Evolutionary conservation across 1,139 yeast species (phyloP).

Genomic region (Spencermartinsiella ligniputridi): DNA sequence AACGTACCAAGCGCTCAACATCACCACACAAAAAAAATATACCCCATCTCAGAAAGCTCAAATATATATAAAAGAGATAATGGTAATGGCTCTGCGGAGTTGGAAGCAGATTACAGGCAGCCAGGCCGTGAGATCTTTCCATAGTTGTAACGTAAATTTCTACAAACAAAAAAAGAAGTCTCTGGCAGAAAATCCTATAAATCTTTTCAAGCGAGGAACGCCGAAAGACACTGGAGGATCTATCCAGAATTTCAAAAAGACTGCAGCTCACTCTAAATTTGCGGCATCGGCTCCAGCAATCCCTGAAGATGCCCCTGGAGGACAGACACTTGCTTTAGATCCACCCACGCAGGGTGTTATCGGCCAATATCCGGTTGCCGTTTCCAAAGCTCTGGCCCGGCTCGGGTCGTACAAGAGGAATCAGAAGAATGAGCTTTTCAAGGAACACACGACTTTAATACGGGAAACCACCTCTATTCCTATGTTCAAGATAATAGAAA

Average conservation of each 20-base stretch:
- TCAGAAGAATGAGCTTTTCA: slow-evolving; percentile 52
- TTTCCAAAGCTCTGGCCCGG: slow-evolving; percentile 29
- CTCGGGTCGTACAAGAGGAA: slow-evolving; percentile 46
- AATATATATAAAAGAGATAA: not conserved
- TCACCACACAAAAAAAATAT: not conserved
- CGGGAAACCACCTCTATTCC: slow-evolving; percentile 33
- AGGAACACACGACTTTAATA: slow-evolving; percentile 43
- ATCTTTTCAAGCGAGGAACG: slow-evolving; percentile 26
- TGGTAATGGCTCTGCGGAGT: too few species aligned
- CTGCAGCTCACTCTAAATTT: slow-evolving; percentile 30
- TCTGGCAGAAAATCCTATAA: slow-evolving; percentile 9
- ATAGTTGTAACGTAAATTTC: not conserved
- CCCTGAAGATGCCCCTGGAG: slow-evolving; percentile 9
- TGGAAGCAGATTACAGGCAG: not conserved
- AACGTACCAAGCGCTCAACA: not conserved
- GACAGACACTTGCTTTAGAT: slow-evolving; percentile 18
- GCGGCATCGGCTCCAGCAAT: slow-evolving; percentile 25
- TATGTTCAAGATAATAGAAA: slow-evolving; percentile 30
- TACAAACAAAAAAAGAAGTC: slow-evolving; percentile 11
- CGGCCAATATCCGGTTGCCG: slow-evolving; percentile 22
- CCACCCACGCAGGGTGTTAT: slow-evolving; percentile 12
- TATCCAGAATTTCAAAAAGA: slow-evolving; percentile 27
- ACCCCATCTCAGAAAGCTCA: not conserved
- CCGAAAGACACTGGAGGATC: slow-evolving; percentile 32
- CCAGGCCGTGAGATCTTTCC: not conserved